Percentiles rank a stretch among this genome's conserved stretches.
Conservation (phyloP, 176 grass and related monocot species). For the Calamus simplicifolius region DNA sequence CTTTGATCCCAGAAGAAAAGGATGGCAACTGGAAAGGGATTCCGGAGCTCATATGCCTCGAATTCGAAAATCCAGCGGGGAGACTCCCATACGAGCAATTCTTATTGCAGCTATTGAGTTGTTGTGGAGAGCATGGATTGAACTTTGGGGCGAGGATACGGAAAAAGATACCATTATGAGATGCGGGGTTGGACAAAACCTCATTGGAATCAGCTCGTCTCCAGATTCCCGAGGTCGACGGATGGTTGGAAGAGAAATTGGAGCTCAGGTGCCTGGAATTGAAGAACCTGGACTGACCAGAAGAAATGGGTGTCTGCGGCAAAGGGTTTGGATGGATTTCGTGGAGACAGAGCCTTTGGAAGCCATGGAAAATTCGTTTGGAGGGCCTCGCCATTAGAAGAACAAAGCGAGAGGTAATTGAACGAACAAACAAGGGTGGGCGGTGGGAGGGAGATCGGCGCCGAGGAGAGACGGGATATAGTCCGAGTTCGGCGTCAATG, state of each 20-base stretch:
- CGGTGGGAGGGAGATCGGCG: too few relatives aligned
- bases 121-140: constrained; percentile 8
- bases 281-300: not conserved
- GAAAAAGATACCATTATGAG: constrained; percentile 13
- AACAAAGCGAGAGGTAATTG: too few relatives aligned
- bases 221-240: constrained; percentile 17
- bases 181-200: constrained; percentile 2
- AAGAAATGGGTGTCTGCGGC: not conserved
- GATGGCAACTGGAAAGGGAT: constrained; percentile 21
- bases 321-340: constrained; percentile 1
- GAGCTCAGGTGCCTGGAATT: not conserved
- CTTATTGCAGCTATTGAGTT: not conserved
- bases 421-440: too few relatives aligned
- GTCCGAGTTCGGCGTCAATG: too few relatives aligned
- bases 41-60: constrained; percentile 14
- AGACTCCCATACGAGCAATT: constrained; percentile 6
- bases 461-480: too few relatives aligned
- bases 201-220: constrained; percentile 6
- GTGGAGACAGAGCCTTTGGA: constrained; percentile 25
- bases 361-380: constrained; percentile 23
- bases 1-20: constrained; percentile 58
- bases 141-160: constrained; percentile 14
- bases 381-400: constrained; percentile 32
- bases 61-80: constrained; percentile 7
- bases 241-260: not conserved